Base-by-base conservation (phyloP, 495 filamentous ascomycete species). In the Neurospora sp. region DNA sequence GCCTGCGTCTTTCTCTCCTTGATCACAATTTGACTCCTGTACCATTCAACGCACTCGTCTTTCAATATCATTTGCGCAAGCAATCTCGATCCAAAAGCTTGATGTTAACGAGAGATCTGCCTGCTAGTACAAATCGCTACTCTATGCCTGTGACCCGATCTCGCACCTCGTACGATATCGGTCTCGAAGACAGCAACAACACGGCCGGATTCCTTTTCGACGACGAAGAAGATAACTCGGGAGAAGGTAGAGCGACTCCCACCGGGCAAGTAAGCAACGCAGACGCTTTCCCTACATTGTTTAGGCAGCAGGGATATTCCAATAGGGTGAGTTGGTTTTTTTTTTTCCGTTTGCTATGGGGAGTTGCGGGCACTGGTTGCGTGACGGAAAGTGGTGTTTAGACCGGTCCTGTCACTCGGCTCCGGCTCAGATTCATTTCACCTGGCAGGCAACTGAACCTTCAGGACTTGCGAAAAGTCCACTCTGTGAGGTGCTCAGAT, bases 141-240 rank as follows among this genome's bases (percentile, higher is more conserved):
- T 97, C 94, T 10, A 94, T 97, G 92, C 94, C 94, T 9, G 89
- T 92, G 38, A 91, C 90, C 69, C 89, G 88, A 74, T 88, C 85
- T 74, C 87, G 92, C 53, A 85, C 85, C 37, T 89, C 85, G 74
- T 80, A 83, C 74, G 86, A 88, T 44, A 85, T 83, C 41, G 86
- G 84, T 40, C 88, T 89, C 75, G 94, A 88, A 88, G 68, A 91
- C 91, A 82, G 77, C 71, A 79, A 80, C 73, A 92, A 96, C 78
- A 93, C 91, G 8, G 86, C 93, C 16, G 89, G 91, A 59, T 96
- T 94, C 78, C 84, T 97, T 10, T 96, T 97, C 76, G 91, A 90
- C 41, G 91, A 91, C 78, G 94, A 97, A 75, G 92, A 94, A 38
- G 86, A 90, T 38, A 78, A 73, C 71, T 85, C 86, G 35, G 79